Conservation (phyloP, 495 filamentous ascomycete genomes). For the Rusavskia elegans region DNA sequence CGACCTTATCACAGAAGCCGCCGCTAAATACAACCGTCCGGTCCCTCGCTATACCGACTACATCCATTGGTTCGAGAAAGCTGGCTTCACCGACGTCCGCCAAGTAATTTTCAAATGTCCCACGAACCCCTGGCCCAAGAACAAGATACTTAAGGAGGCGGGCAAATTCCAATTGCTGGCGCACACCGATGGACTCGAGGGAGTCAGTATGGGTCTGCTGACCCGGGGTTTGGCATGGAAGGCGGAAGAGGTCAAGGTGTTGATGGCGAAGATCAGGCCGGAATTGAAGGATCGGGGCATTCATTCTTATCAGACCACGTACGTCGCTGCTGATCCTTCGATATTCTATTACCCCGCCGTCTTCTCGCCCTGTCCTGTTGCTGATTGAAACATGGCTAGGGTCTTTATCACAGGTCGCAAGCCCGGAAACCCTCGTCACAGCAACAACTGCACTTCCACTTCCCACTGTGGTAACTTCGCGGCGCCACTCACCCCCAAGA, state of each 20-base stretch:
- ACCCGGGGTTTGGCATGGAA: slow-evolving; percentile 19
- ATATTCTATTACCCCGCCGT: too few relatives aligned
- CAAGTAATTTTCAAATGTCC: slow-evolving; percentile 40
- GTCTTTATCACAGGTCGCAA: slow-evolving; percentile 10
- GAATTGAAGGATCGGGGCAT: slow-evolving; percentile 16
- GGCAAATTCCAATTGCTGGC: slow-evolving; percentile 19
- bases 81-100: slow-evolving; percentile 48
- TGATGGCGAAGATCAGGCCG: slow-evolving; percentile 16
- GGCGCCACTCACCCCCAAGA: not conserved
- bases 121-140: slow-evolving; percentile 41
- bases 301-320: slow-evolving; percentile 16
- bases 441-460: not conserved
- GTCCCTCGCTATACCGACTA: slow-evolving; percentile 35
- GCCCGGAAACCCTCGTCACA: slow-evolving; percentile 2
- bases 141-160: slow-evolving; percentile 23
- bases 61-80: slow-evolving; percentile 40
- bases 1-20: slow-evolving; percentile 29
- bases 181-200: slow-evolving; percentile 20
- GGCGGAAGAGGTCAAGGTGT: slow-evolving; percentile 15
- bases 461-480: not conserved
- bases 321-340: not conserved
- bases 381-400: not conserved
- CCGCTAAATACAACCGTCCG: slow-evolving; percentile 29
- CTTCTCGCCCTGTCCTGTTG: not conserved
- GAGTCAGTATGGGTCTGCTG: slow-evolving; percentile 18